phyloP scores from a whole-genome alignment of 495 filamentous ascomycete species.

The Penicillium alfredii region DNA sequence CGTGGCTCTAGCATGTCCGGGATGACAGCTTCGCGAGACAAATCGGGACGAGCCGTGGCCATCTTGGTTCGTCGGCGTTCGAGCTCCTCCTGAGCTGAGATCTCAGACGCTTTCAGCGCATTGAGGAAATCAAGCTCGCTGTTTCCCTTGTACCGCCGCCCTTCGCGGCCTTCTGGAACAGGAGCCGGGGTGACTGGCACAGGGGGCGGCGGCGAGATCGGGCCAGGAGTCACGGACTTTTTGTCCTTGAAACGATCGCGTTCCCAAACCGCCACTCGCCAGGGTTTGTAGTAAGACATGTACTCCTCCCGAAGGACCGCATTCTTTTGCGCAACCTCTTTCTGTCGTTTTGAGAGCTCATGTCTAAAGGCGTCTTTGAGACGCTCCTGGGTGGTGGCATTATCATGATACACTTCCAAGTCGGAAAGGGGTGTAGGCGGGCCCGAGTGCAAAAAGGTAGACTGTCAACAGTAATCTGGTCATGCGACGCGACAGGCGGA shows the following conservation, averaged over 20 bases:
- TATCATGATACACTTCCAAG: constrained; percentile 42
- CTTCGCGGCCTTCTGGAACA: constrained; percentile 51
- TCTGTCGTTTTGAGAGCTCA: constrained; percentile 35
- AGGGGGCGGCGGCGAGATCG: constrained; percentile 41
- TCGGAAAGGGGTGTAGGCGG: constrained; percentile 48
- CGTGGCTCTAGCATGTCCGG: constrained; percentile 66
- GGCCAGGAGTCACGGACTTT: constrained; percentile 43
- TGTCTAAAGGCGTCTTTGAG: constrained; percentile 31
- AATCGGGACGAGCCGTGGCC: constrained; percentile 66
- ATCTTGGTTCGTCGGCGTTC: constrained; percentile 60
- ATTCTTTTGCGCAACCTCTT: constrained; percentile 39
- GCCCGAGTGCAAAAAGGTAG: constrained; percentile 45
- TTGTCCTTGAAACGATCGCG: constrained; percentile 60
- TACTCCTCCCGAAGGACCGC: constrained; percentile 39
- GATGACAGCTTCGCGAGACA: constrained; percentile 76
- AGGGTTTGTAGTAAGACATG: constrained; percentile 41
- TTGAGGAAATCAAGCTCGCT: constrained; percentile 74
- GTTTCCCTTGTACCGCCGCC: constrained; percentile 56
- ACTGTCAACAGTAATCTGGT: constrained; percentile 29
- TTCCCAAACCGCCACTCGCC: constrained; percentile 44
- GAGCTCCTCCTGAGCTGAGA: constrained; percentile 66
- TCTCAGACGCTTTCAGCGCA: constrained; percentile 69
- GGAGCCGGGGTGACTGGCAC: constrained; percentile 37
- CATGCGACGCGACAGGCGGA: constrained; percentile 4
- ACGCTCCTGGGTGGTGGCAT: constrained; percentile 26